Base-by-base conservation (phyloP, 2,329 filamentous ascomycete genomes). In the Penicillium sp. region DNA sequence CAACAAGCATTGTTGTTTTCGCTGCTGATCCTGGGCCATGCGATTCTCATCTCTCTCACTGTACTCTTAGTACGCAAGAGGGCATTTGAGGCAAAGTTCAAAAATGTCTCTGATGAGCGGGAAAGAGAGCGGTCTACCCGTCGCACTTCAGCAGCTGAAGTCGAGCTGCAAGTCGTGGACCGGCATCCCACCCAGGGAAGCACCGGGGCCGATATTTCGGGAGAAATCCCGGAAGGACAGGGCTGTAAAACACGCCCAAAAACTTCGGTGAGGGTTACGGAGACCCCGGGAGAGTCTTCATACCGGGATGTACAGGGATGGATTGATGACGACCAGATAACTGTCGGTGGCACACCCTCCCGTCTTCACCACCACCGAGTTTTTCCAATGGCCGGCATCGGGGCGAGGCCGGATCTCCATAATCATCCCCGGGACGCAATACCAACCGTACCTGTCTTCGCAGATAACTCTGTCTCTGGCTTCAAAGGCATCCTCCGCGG, bases 1-100 rank as follows among this genome's bases (percentile, higher is more conserved):
- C 87, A 90, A 68, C 88, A 90, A 67, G 73, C 82, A 27, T 71
- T 88, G 36, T 75, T 90, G 9, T 88, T 85, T 62, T 55, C 85
- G 3, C 74, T 89, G 39, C 86, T 90, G 57, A 75, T 89, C 42
- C 67, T 87, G 7, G 88, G 88, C 1, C 85, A 84, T 51, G 78
- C 82, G 11, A 83, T 89, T n/a, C 84, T 85, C 65, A 84, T 90
- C 2, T 86, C 83, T 1, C 81, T 83, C 32, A 83, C 81, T 59
- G 86, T 88, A 2, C 80, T 90, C 3, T 71, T 81, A 43, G 79
- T 85, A 7, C 77, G 86, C 36, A 83, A 81, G 62, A 74, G 77
- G 54, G 83, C 82, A 10, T 90, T 90, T 60, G 81, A 88, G 68
- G 77, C 74, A 53, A 80, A 82, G 18, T 84, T 89, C 56, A 72